phyloP scores from a whole-genome alignment of 306 rosid genomes.

The Adenanthera pavonina region DNA sequence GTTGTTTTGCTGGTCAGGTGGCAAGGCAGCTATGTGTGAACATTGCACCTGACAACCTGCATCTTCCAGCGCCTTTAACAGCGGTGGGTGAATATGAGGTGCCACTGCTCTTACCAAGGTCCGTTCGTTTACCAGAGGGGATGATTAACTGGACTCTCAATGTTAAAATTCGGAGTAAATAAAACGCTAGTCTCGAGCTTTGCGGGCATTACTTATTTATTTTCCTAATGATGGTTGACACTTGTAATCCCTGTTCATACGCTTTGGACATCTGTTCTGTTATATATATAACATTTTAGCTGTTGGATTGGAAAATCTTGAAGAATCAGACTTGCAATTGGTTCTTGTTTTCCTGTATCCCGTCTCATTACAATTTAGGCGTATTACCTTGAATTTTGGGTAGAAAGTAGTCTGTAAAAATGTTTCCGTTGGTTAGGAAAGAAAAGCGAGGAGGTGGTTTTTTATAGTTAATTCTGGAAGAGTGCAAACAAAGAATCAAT shows the following conservation, averaged over 20 bases:
- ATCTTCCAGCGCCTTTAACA: constrained; percentile 58
- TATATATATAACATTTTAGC: background rate
- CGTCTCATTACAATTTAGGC: background rate
- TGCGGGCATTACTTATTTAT: background rate
- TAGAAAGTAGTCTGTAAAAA: background rate
- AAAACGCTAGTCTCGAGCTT: constrained; percentile 7
- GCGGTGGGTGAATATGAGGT: constrained; percentile 79
- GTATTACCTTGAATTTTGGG: background rate
- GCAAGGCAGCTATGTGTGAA: constrained; percentile 76
- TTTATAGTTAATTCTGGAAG: no score
- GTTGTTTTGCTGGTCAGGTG: constrained; percentile 54
- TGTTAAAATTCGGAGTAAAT: constrained; percentile 63
- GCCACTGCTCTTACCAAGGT: constrained; percentile 79
- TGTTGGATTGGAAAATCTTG: background rate
- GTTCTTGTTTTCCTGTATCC: background rate
- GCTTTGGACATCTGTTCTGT: background rate
- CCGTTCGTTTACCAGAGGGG: constrained; percentile 80
- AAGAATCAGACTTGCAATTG: background rate
- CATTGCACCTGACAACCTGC: constrained; percentile 58
- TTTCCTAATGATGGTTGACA: background rate
- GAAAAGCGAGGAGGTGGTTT: background rate
- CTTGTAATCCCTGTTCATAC: constrained; percentile 11
- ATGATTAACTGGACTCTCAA: constrained; percentile 49
- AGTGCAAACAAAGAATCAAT: no score
- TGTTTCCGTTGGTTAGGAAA: background rate